A percentile compares a stretch with the other conserved stretches of the same genome.
These are phyloP conservation scores for Leersia perrieri DNA, from an alignment of 176 grass and related monocot genomes.

Conservation along the genomic window DNA sequence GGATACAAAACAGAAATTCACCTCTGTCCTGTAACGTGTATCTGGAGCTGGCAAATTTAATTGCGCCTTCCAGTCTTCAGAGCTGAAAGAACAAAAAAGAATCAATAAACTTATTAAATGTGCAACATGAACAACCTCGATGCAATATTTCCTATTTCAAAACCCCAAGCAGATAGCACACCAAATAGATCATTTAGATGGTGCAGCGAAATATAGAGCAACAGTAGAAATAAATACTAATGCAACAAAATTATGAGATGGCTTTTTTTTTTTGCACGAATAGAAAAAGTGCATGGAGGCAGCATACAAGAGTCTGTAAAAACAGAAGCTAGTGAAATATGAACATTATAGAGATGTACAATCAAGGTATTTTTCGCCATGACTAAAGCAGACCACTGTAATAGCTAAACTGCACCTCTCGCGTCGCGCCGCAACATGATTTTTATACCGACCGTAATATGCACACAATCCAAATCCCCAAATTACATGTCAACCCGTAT, in stretches of 20 bases:
- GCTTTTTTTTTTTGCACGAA: not conserved
- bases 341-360: not conserved
- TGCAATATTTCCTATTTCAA: not conserved
- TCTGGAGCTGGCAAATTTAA: slow-evolving; percentile 69
- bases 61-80: slow-evolving; percentile 67
- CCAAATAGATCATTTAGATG: not conserved
- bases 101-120: not conserved
- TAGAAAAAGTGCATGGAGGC: not conserved
- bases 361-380: not conserved
- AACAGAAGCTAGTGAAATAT: not conserved
- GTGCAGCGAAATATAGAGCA: not conserved
- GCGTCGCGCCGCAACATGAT: not conserved
- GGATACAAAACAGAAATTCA: not conserved
- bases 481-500: not conserved
- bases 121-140: not conserved
- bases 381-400: not conserved
- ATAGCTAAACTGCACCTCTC: not conserved
- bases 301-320: not conserved
- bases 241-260: slow-evolving; percentile 9
- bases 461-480: not conserved
- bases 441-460: not conserved
- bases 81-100: slow-evolving; percentile 37
- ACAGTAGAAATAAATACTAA: not conserved
- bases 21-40: slow-evolving; percentile 61
- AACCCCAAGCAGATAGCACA: not conserved